Conservation (phyloP, 768 basidiomycete genomes). For the Tylopilus vinaceipallidus region DNA sequence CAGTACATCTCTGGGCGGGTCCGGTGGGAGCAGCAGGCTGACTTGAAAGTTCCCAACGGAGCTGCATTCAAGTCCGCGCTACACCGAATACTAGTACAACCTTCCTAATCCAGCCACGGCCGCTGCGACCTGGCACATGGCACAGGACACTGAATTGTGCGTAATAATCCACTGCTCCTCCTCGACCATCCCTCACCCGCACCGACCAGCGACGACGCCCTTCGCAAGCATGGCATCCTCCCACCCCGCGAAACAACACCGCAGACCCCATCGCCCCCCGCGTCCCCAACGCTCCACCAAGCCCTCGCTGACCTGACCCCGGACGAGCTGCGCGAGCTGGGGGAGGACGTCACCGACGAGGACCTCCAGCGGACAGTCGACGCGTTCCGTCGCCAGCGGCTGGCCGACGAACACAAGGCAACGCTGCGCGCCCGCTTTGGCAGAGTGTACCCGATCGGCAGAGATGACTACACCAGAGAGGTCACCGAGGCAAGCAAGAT, state of each 20-base stretch:
- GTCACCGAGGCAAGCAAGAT: slow-evolving; percentile 89
- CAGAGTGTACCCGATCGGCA: slow-evolving; percentile 79
- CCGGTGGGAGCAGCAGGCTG: not conserved
- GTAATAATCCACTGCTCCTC: slow-evolving; percentile 24
- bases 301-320: slow-evolving; percentile 61
- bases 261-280: slow-evolving; percentile 77
- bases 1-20: slow-evolving; percentile 23
- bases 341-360: slow-evolving; percentile 72
- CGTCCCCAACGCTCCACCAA: slow-evolving; percentile 69
- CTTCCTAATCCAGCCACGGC: slow-evolving; percentile 26
- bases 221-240: slow-evolving; percentile 89
- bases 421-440: slow-evolving; percentile 74
- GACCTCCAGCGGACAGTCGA: slow-evolving; percentile 75
- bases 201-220: slow-evolving; percentile 92
- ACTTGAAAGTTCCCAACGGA: slow-evolving; percentile 11
- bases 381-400: slow-evolving; percentile 58
- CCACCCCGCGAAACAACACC: slow-evolving; percentile 70
- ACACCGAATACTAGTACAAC: slow-evolving; percentile 21
- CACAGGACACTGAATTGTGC: slow-evolving; percentile 97
- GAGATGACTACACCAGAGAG: slow-evolving; percentile 93
- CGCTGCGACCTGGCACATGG: slow-evolving; percentile 37
- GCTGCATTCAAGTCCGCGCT: slow-evolving; percentile 29
- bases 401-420: slow-evolving; percentile 59
- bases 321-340: slow-evolving; percentile 63
- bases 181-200: not conserved